Conservation (phyloP, 108 stramenopile species). For the Nitzschia palea region DNA sequence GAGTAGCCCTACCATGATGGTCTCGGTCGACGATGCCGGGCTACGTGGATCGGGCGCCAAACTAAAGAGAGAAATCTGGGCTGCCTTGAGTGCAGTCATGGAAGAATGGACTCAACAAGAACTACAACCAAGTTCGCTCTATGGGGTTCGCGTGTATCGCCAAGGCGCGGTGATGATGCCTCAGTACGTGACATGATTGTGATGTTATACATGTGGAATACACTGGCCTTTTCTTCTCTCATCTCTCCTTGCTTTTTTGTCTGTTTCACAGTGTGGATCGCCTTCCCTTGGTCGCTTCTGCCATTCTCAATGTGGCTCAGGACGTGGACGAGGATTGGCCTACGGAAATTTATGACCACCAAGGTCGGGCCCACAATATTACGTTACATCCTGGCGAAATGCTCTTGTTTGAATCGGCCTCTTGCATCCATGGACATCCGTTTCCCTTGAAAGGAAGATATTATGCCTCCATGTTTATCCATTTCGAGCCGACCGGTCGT, state of each 20-base stretch:
- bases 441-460: slow-evolving; percentile 75
- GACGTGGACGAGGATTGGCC: slow-evolving; percentile 56
- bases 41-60: slow-evolving; percentile 39
- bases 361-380: slow-evolving; percentile 61
- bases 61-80: slow-evolving; percentile 47
- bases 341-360: slow-evolving; percentile 51
- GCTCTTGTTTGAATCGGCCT: slow-evolving; percentile 76
- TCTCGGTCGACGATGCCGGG: slow-evolving; percentile 41
- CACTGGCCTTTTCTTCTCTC: background rate
- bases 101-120: slow-evolving; percentile 73
- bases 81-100: slow-evolving; percentile 39
- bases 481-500: slow-evolving; percentile 74
- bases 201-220: background rate
- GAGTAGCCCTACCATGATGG: slow-evolving; percentile 23
- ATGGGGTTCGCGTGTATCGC: slow-evolving; percentile 69
- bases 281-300: slow-evolving; percentile 74
- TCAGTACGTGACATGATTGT: slow-evolving; percentile 25
- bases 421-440: slow-evolving; percentile 79
- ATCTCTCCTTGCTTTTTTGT: background rate
- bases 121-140: slow-evolving; percentile 57
- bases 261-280: slow-evolving; percentile 49
- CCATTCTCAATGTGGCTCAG: slow-evolving; percentile 73
- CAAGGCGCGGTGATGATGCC: slow-evolving; percentile 59
- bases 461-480: slow-evolving; percentile 79
- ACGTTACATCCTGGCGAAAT: slow-evolving; percentile 80